Base-by-base conservation (phyloP, 2,329 filamentous ascomycete genomes). In the Penicillium crustosum region DNA sequence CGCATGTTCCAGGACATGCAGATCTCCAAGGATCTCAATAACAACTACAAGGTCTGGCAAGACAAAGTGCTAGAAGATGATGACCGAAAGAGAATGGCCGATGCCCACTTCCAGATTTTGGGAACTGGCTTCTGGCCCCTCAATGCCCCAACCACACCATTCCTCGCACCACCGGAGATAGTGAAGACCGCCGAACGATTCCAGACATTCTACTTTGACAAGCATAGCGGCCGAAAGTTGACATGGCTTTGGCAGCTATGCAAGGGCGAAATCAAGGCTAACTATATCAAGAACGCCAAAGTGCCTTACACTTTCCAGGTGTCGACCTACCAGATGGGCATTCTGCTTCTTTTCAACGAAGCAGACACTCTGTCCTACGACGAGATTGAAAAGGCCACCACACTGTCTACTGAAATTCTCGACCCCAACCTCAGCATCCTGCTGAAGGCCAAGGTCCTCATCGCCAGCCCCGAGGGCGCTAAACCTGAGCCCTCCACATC, bases 1-100 rank as follows among this genome's bases (percentile, higher is more conserved):
- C 91, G 95, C 71, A 99, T 99, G 94, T 99, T 97, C 84, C 93
- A 97, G 75, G 94, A 99, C 72, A 97, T 99, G 82, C 94, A 99
- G 75, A 96, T 96, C 50, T 97, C 93, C 63, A 97, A 97, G 78
- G 94, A 99, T 77, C 84, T 99, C 47, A 99, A 99, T 76, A 84
- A 85, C 48, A 88, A 89, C 31, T 99, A 95, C 81, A 89, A 90
- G 69, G 90, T 92, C 36, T 89, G 84, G 75, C 87, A 93, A 68
- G 79, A 83, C 12, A 83, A 83, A 66, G 81, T 81, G n/a, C 82
- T 91, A 41, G 85, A 86, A 59, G 83, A 83, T 44, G 79, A 86
- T 17, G 84, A 87, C 52, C 77, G 81, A 53, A 91, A 90, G 79
- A 85, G 84, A 47, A 81, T 87, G 21, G 82, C 93, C 39, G 94